Evolutionary conservation across 2,329 filamentous ascomycete species (phyloP), one percentile per base, ranked within the genome.

Genomic region (Herpotrichia juniperi): DNA sequence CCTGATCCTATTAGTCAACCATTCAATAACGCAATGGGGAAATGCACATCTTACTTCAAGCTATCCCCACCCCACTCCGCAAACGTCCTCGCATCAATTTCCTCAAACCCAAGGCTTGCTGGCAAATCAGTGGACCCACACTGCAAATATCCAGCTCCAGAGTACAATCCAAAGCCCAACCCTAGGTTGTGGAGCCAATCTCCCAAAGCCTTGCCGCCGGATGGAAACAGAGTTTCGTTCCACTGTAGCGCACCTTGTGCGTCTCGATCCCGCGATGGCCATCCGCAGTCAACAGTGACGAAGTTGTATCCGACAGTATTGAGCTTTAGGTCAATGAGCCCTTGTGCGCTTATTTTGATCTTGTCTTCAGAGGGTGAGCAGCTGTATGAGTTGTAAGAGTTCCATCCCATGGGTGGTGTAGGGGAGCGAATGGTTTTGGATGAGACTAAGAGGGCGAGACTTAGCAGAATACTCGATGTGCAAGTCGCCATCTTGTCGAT

Each of bases 271-370:
- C 66, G 52, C 3, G 73, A 65, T 4, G 70, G 77, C 85, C 84
- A 87, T 0, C 85, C 84, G 48, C 83, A 87, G 58, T 87, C 85
- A 0, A 79, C 77, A 0, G 81, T 83, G 26, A 86, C 79, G 49
- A 80, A 79, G 1, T 71, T 76, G 59, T 87, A 87, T 5, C 85
- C 84, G 0, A 81, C 68, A 2, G 78, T 73, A 0, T 75, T 74
- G 1, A 86, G 74, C 0, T 81, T 82, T 0, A 81, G 69, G 37
- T 81, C 77, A 0, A 84, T 74, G 0, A 87, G 66, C 0, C 81
- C 83, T 35, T 82, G 70, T 0, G 82, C 81, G 50, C 83, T 85
- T 2, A 73, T 68, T 35, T 78, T 76, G 21, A 84, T 78, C 31
- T 80, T 79, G 1, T 58, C 66, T 56, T 83, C 78, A 34, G 72